Evolutionary conservation across 148 eudicot genomes (phyloP).

Genomic region (Bassia scoparia): DNA sequence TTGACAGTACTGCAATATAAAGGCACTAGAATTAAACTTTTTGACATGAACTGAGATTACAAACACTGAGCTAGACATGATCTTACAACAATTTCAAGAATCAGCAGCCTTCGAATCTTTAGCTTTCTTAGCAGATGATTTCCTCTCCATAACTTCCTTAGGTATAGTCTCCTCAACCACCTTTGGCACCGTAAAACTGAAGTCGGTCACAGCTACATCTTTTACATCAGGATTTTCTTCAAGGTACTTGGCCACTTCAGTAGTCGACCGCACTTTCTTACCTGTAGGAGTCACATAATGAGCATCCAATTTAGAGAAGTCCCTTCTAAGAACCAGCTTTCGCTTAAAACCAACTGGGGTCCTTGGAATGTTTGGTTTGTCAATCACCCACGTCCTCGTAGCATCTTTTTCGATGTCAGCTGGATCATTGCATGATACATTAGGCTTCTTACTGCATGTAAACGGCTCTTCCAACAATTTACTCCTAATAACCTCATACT

Average conservation of each 20-base stretch:
- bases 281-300: constrained; percentile 58
- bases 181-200: constrained; percentile 59
- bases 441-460: constrained; percentile 53
- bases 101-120: constrained; percentile 31
- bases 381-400: constrained; percentile 62
- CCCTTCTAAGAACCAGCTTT: constrained; percentile 52
- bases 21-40: background rate
- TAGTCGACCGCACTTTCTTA: constrained; percentile 39
- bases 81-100: constrained; percentile 5
- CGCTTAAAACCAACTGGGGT: constrained; percentile 70
- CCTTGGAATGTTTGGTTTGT: constrained; percentile 70
- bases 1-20: constrained; percentile 2
- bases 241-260: constrained; percentile 40
- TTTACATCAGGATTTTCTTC: constrained; percentile 47
- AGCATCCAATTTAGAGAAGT: constrained; percentile 64
- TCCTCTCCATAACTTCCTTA: constrained; percentile 30
- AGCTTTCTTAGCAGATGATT: constrained; percentile 28
- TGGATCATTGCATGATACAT: constrained; percentile 50
- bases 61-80: constrained; percentile 14
- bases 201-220: constrained; percentile 40
- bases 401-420: constrained; percentile 70
- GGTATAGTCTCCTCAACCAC: constrained; percentile 62
- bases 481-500: constrained; percentile 64
- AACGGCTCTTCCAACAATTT: constrained; percentile 58
- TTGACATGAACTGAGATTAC: constrained; percentile 1